Base-by-base conservation (phyloP, 495 filamentous ascomycete species). In the Tetracladium setigerum region DNA sequence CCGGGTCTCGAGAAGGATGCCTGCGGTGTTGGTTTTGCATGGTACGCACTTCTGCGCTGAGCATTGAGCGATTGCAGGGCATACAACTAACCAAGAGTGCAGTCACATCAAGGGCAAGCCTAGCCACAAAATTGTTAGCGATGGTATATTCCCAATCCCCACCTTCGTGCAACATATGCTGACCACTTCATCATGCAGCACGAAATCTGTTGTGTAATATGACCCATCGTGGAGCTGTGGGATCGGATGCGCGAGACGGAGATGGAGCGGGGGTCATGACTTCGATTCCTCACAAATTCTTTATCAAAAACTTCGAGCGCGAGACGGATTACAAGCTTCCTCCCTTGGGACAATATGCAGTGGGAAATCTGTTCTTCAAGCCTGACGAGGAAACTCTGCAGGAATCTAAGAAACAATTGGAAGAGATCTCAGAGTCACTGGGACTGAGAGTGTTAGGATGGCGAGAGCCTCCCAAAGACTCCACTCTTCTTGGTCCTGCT, bases 231-330 rank as follows among this genome's bases (percentile, higher is more conserved):
- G 92, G 92, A 71, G 92, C 92, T 46, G 92, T 99, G 58, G 92
- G 92, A 47, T 97, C 92, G 10, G 92, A 99, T 73, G 89, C 87
- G 46, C 85, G 92, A 67, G 92, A 99, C 66, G 92, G 92, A 56
- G 92, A 99, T 59, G 92, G 92, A 65, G 92, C 92, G 52, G 92
- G 92, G 74, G 90, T 97, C 54, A 99, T 99, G 92, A 97, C 92
- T 48, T 96, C 91, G 32, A 95, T 99, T 57, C 92, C 92, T 13
- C 92, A 99, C 73, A 94, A 83, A 65, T 99, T 99, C 68, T 99
- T 99, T 65, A 72, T 95, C 56, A 99, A 99, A 70, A 95, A 97
- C 65, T 96, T 99, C 62, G 89, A 86, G 64, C 82, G 84, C 40
- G 86, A 96, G 67, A 83, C 84, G 56, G 86, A 83, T 48, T 79